These are phyloP conservation scores for Calonectria pseudoturangicola DNA, from an alignment of 2,329 filamentous ascomycete genomes.

Conservation along the genomic window DNA sequence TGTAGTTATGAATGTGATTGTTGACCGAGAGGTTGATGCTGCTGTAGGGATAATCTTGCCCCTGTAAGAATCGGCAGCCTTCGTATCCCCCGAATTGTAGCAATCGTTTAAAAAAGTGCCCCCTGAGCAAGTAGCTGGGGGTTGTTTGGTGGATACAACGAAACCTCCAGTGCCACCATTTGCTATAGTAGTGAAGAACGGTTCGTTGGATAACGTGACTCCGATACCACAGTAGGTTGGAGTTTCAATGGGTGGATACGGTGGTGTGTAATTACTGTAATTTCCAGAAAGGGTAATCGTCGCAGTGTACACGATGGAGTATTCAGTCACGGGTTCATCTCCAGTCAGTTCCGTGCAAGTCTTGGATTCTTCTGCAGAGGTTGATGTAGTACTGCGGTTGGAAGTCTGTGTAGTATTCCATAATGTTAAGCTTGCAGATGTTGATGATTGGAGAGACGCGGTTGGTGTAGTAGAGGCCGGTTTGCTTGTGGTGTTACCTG, in stretches of 20 bases:
- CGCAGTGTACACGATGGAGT: constrained; percentile 68
- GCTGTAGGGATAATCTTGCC: constrained; percentile 39
- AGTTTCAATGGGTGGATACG: constrained; percentile 64
- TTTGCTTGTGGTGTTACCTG: constrained; percentile 2
- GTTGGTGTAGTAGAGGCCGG: constrained; percentile 9
- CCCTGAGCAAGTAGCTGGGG: constrained; percentile 35
- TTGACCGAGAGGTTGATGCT: constrained; percentile 47
- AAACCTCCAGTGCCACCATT: neutral
- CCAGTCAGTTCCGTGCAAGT: constrained; percentile 59
- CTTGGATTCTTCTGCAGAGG: constrained; percentile 43
- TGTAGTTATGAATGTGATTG: constrained; percentile 69
- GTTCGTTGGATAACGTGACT: neutral
- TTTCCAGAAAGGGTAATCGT: constrained; percentile 70
- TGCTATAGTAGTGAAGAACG: constrained; percentile 9
- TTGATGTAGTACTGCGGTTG: constrained; percentile 39
- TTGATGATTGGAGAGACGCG: neutral
- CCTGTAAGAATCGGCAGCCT: constrained; percentile 22
- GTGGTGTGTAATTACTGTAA: constrained; percentile 67
- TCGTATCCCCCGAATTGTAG: constrained; percentile 29
- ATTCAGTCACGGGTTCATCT: constrained; percentile 60
- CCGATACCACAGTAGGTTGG: constrained; percentile 62
- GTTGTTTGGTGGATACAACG: constrained; percentile 41
- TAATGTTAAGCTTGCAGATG: constrained; percentile 36
- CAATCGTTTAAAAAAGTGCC: constrained; percentile 25
- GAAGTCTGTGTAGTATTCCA: constrained; percentile 44